Conservation (phyloP, 257 asterid species). For the Hygrophila difformis region DNA sequence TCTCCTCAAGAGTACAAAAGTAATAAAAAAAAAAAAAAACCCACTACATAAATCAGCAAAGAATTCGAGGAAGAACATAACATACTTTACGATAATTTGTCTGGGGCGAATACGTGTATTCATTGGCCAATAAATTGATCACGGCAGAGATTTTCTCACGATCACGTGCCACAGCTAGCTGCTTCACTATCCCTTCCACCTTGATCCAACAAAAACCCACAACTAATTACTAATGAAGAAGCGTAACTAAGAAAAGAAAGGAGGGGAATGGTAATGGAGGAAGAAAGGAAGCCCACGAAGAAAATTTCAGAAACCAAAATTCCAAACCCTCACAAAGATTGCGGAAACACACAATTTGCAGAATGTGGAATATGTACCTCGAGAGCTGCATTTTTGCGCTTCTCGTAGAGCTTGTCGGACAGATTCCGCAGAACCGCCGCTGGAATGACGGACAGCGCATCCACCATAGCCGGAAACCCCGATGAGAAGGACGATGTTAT, state of each 20-base stretch:
- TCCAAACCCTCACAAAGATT: conserved; percentile 3
- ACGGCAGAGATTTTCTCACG: conserved; percentile 77
- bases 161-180: conserved; percentile 59
- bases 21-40: neutral
- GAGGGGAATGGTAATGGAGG: too few relatives aligned
- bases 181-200: conserved; percentile 98
- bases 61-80: neutral
- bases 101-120: conserved; percentile 76
- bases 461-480: conserved; percentile 62
- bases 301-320: conserved; percentile 1
- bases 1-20: conserved; percentile 10
- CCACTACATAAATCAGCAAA: neutral
- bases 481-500: too few relatives aligned
- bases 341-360: neutral
- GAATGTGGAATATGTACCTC: conserved; percentile 40
- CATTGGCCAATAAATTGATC: conserved; percentile 69
- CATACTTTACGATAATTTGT: conserved; percentile 88
- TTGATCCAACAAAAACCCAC: conserved; percentile 40
- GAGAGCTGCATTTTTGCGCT: conserved; percentile 96
- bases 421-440: conserved; percentile 88
- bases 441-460: conserved; percentile 65
- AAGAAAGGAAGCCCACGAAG: conserved; percentile 4
- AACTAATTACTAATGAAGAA: too few relatives aligned
- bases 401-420: conserved; percentile 94
- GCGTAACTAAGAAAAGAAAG: too few relatives aligned